Evolutionary conservation across 2,329 filamentous ascomycete genomes (phyloP).

Genomic region (Fusarium pilosicola): DNA sequence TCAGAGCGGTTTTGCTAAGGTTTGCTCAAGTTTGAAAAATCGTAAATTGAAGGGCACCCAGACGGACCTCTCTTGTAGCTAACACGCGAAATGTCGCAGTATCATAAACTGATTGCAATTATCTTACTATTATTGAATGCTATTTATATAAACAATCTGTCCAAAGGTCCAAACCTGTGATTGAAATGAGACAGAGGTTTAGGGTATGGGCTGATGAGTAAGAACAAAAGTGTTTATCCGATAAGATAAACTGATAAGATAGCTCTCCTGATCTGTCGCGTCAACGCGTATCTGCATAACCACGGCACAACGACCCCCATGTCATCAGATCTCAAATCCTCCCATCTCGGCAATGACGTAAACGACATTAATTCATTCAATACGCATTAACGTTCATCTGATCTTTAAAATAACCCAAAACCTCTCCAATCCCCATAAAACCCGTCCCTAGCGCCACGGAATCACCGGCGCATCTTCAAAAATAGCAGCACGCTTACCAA

Average conservation of each 20-base stretch:
- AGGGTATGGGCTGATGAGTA: neutral
- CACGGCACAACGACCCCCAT: neutral
- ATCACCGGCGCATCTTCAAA: neutral
- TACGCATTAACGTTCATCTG: constrained; percentile 2
- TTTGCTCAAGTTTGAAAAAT: neutral
- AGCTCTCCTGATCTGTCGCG: too few relatives aligned
- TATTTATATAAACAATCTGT: rapidly evolving
- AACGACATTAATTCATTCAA: neutral
- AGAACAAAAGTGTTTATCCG: neutral
- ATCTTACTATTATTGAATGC: rapidly evolving
- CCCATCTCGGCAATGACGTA: neutral
- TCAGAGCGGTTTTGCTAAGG: rapidly evolving
- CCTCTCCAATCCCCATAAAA: neutral
- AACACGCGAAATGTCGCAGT: rapidly evolving
- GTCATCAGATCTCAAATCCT: neutral
- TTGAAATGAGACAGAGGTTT: neutral
- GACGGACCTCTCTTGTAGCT: rapidly evolving
- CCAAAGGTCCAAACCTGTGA: rapidly evolving
- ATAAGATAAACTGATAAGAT: neutral
- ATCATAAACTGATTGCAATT: rapidly evolving
- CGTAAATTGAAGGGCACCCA: rapidly evolving
- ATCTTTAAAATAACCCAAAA: neutral
- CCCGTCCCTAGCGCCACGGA: neutral
- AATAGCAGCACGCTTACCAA: constrained; percentile 15
- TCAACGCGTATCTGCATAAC: neutral